These are phyloP conservation scores for Petasospora rhodanensis DNA, from an alignment of 1,139 yeast genomes.

Conservation along the genomic window DNA sequence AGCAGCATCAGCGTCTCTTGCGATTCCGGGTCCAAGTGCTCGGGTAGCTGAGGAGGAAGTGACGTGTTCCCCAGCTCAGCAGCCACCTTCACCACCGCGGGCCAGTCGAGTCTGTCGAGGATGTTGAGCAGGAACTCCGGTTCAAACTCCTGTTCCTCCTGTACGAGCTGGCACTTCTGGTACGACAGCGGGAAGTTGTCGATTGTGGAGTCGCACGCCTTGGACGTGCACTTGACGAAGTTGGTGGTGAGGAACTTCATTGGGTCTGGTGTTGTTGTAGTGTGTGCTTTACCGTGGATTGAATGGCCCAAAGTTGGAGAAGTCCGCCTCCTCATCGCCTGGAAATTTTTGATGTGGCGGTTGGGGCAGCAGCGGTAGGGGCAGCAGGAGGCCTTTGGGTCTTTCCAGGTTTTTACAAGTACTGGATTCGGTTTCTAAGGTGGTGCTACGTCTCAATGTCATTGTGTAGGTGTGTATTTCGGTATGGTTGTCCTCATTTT, in stretches of 20 bases:
- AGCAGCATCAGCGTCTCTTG: slow-evolving; percentile 59
- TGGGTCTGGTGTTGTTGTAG: slow-evolving; percentile 21
- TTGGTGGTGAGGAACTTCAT: slow-evolving; percentile 95
- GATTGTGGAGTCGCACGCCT: slow-evolving; percentile 68
- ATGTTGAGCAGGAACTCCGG: slow-evolving; percentile 76
- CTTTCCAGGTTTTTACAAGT: too few relatives aligned
- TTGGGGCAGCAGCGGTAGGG: too few relatives aligned
- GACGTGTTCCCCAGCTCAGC: slow-evolving; percentile 54
- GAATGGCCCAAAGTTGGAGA: too few relatives aligned
- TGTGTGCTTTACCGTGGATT: slow-evolving; percentile 15
- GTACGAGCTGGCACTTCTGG: slow-evolving; percentile 66
- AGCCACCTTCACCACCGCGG: slow-evolving; percentile 74
- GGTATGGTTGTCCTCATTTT: too few relatives aligned
- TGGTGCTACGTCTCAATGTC: too few relatives aligned
- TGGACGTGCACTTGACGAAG: slow-evolving; percentile 91
- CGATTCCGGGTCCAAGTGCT: slow-evolving; percentile 39
- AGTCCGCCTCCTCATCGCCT: too few relatives aligned
- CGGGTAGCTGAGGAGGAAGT: slow-evolving; percentile 66
- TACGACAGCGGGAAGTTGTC: slow-evolving; percentile 79
- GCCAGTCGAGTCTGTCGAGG: slow-evolving; percentile 84
- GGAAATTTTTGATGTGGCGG: too few relatives aligned
- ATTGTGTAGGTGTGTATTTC: too few relatives aligned
- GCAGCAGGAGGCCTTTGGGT: too few relatives aligned
- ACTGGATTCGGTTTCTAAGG: too few relatives aligned
- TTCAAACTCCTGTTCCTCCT: slow-evolving; percentile 75